These are phyloP conservation scores for Cucurbita ficifolia DNA, from an alignment of 306 rosid species.

Conservation along the genomic window DNA sequence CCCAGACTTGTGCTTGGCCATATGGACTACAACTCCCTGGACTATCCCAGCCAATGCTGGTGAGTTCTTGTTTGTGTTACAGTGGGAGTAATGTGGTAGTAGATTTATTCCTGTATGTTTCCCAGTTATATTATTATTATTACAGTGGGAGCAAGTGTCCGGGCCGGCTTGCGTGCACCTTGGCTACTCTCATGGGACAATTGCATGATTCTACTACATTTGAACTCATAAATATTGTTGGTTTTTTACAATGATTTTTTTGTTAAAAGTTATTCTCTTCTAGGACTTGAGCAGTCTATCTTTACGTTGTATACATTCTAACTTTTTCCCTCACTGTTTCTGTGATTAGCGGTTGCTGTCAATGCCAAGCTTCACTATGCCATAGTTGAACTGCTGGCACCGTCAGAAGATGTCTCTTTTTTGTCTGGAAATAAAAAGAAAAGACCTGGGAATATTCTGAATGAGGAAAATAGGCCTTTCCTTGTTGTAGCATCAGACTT, in stretches of 20 bases:
- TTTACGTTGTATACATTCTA: background rate
- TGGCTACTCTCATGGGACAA: background rate
- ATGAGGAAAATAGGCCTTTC: slow-evolving; percentile 57
- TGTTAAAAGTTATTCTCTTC: background rate
- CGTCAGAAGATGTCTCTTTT: slow-evolving; percentile 28
- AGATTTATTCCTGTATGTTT: slow-evolving; percentile 3
- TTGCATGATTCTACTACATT: background rate
- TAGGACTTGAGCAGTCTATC: background rate
- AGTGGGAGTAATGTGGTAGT: slow-evolving; percentile 10
- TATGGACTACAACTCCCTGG: slow-evolving; percentile 99
- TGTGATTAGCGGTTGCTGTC: slow-evolving; percentile 78
- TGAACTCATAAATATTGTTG: background rate
- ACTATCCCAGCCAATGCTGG: slow-evolving; percentile 98
- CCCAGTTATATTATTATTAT: background rate
- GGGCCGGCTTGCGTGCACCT: background rate
- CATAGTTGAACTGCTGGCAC: slow-evolving; percentile 56
- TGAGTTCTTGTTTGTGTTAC: slow-evolving; percentile 25
- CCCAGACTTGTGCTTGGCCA: slow-evolving; percentile 71
- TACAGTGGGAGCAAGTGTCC: background rate
- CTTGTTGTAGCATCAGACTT: slow-evolving; percentile 84
- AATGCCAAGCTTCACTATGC: slow-evolving; percentile 86
- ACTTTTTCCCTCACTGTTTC: slow-evolving; percentile 1
- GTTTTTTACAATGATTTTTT: background rate
- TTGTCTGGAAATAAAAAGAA: slow-evolving; percentile 41
- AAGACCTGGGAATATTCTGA: slow-evolving; percentile 50